Evolutionary conservation across 371 early-diverging fungal genomes (phyloP).

Genomic region (Mucor irregularis): DNA sequence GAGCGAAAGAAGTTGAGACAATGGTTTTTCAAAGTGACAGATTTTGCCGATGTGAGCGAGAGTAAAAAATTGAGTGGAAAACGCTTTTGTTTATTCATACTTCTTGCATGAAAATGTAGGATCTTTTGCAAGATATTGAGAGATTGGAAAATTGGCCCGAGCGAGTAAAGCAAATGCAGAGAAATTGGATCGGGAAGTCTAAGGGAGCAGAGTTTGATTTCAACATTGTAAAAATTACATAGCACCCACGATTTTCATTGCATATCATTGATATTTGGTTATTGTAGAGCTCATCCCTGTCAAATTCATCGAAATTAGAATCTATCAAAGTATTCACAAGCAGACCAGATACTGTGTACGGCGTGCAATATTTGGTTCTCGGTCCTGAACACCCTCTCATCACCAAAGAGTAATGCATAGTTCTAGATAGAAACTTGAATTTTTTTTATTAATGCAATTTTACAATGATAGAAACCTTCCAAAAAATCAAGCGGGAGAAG

Average conservation of each 20-base stretch:
- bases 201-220: constrained; percentile 81
- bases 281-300: constrained; percentile 2
- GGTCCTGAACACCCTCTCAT: constrained; percentile 68
- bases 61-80: too few species aligned
- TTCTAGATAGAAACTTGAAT: background rate
- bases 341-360: constrained; percentile 76
- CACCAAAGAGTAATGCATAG: constrained; percentile 37
- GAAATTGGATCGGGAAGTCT: constrained; percentile 93
- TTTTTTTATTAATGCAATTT: background rate
- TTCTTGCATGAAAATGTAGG: constrained; percentile 34
- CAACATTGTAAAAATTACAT: constrained; percentile 28
- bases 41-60: constrained; percentile 71
- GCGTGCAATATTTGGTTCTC: constrained; percentile 77
- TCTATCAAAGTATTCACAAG: constrained; percentile 78
- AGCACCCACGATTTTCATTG: background rate
- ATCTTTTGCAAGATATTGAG: constrained; percentile 76
- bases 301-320: background rate
- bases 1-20: constrained; percentile 84
- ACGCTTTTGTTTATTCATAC: background rate
- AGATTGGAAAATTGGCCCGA: constrained; percentile 84
- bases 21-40: constrained; percentile 92
- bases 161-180: constrained; percentile 86
- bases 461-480: constrained; percentile 42
- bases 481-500: constrained; percentile 40
- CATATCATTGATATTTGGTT: background rate